Conservation (phyloP, 2,329 filamentous ascomycete genomes). For the Aspergillus oerlinghausenensis region DNA sequence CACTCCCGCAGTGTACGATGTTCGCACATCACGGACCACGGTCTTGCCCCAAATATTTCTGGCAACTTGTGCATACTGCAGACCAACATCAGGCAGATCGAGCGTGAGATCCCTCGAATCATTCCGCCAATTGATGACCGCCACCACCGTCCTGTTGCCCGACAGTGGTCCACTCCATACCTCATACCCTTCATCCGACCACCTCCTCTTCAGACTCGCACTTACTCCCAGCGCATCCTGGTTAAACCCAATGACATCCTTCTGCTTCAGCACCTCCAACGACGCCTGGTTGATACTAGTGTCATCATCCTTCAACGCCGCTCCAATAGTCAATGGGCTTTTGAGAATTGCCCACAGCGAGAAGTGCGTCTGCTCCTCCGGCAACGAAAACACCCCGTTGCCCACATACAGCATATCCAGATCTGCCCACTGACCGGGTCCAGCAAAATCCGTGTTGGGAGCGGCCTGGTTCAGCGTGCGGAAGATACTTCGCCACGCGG, state of each 20-base stretch:
- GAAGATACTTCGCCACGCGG: conserved; percentile 49
- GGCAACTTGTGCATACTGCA: conserved; percentile 34
- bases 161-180: conserved; percentile 50
- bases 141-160: conserved; percentile 40
- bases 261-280: conserved; percentile 45
- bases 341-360: conserved; percentile 52
- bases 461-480: conserved; percentile 51
- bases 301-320: conserved; percentile 34
- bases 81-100: conserved; percentile 39
- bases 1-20: conserved; percentile 22
- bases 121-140: conserved; percentile 49
- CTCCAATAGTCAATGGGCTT: conserved; percentile 48
- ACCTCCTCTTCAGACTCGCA: conserved; percentile 47
- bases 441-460: conserved; percentile 43
- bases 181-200: conserved; percentile 49
- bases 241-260: conserved; percentile 55
- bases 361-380: conserved; percentile 52
- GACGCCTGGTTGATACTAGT: conserved; percentile 37
- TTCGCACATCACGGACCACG: conserved; percentile 16
- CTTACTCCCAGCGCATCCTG: conserved; percentile 52
- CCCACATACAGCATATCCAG: conserved; percentile 53
- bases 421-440: conserved; percentile 47
- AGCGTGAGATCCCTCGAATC: conserved; percentile 41
- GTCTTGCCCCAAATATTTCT: conserved; percentile 28
- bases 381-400: conserved; percentile 40